These are phyloP conservation scores for Clarireedia homoeocarpa DNA, from an alignment of 2,329 filamentous ascomycete genomes.

Conservation along the genomic window DNA sequence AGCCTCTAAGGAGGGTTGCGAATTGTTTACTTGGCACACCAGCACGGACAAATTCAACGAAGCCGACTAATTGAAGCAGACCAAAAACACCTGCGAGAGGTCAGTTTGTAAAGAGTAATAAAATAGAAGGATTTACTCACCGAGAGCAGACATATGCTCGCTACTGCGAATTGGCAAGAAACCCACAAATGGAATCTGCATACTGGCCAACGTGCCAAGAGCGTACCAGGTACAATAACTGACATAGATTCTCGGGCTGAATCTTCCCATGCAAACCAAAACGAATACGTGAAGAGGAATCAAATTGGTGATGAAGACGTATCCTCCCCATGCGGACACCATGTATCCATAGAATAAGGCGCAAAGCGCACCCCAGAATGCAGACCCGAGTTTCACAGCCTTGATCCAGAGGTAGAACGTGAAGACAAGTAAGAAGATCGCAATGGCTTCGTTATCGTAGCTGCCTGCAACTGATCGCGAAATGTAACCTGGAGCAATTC, in stretches of 20 bases:
- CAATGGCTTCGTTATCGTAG: constrained; percentile 99
- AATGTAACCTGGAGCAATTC: constrained; percentile 94
- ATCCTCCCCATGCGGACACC: constrained; percentile 99
- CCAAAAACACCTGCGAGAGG: constrained; percentile 72
- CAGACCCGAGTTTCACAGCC: constrained; percentile 90
- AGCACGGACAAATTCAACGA: constrained; percentile 83
- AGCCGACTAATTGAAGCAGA: constrained; percentile 85
- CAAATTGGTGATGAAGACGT: constrained; percentile 98
- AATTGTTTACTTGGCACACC: constrained; percentile 90
- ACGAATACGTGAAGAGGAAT: constrained; percentile 91
- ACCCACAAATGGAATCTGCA: constrained; percentile 98
- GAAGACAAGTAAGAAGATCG: constrained; percentile 96
- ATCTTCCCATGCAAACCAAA: constrained; percentile 92
- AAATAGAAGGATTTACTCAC: constrained; percentile 40
- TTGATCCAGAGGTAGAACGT: constrained; percentile 99
- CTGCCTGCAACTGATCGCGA: constrained; percentile 95
- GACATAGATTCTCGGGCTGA: constrained; percentile 89
- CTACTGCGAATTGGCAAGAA: constrained; percentile 94
- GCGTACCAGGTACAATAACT: constrained; percentile 98
- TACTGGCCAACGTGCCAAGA: constrained; percentile 88
- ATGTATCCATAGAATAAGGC: constrained; percentile 99
- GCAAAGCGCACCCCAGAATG: constrained; percentile 91
- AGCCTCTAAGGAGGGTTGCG: constrained; percentile 74
- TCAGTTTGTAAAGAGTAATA: constrained; percentile 3
- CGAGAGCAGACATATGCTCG: constrained; percentile 96